Evolutionary conservation across 164 flowering plant species (phyloP), one percentile per base, ranked within the genome.

Genomic region (Dillenia turbinata): DNA sequence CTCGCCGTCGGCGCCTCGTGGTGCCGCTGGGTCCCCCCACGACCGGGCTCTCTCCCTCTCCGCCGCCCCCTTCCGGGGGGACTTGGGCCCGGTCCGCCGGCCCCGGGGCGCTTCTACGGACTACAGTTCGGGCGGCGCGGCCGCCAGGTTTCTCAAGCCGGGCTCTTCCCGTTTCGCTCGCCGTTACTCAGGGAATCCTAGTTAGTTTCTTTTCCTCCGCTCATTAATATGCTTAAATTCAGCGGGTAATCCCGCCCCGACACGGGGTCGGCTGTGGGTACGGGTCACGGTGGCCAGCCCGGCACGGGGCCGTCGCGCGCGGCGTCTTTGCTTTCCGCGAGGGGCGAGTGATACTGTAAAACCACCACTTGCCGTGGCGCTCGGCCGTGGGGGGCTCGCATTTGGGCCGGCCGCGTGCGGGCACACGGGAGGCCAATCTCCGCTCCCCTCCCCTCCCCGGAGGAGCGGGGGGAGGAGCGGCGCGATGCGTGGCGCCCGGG

Each of bases 1-100:
- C 65, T 70, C 69, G 61, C 17, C 26, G 69, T 65, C 52, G 49
- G 53, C 73, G 65, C 65, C 61, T 65, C 65, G 58, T 65, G 69
- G 65, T 24, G 60, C 44, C 52, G 49, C 59, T 13, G 47, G 53
- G 48, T 24, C 3, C 33, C 33, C 5, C 45, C 9, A 55, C 5
- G 47, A 44, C 47, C 60, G 65, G 70, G 65, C 51, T 60, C 65
- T 52, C 59, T 52, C 63, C 60, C 64, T 53, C 48, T 65, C 14
- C 12, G 68, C 50, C 56, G 55, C 55, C 54, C 47, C 46, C 64
- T 26, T 61, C n/a, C 45, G 48, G 10, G 57, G 57, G 66, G 66
- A 54, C 52, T 46, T 63, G 15, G 44, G 45, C 44, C 66, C 45
- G 44, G 53, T 63, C 66, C 40, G 59, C 19, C 17, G 48, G 10